phyloP scores from a whole-genome alignment of 1,284 basidiomycete genomes.

The Megacollybia platyphylla region DNA sequence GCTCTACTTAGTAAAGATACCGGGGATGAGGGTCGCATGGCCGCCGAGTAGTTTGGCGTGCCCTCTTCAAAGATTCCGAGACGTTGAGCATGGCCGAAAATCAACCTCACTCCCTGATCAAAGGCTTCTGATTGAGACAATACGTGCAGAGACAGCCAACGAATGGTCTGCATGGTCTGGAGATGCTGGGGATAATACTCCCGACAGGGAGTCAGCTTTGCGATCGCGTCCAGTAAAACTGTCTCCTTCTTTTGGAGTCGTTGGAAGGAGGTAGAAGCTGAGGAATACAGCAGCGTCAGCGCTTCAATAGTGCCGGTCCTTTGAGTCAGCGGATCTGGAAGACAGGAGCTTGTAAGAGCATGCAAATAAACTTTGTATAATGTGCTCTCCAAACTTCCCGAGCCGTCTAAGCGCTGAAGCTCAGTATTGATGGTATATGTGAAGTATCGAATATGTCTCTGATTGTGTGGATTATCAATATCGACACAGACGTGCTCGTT shows the following conservation, averaged over 20 bases:
- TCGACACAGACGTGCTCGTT: constrained; percentile 15
- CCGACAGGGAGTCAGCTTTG: constrained; percentile 19
- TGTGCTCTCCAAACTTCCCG: constrained; percentile 17
- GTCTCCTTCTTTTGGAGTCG: constrained; percentile 15
- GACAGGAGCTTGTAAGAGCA: constrained; percentile 24
- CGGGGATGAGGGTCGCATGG: not conserved
- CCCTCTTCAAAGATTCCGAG: constrained; percentile 9
- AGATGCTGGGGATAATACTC: constrained; percentile 26
- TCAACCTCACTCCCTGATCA: constrained; percentile 4
- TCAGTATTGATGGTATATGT: constrained; percentile 24
- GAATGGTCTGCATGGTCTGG: constrained; percentile 22
- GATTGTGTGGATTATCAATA: not conserved
- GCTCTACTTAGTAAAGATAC: not conserved
- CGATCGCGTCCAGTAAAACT: constrained; percentile 19
- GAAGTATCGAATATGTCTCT: constrained; percentile 13
- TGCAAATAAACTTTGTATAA: constrained; percentile 31
- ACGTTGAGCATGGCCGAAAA: constrained; percentile 10
- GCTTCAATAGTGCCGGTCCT: constrained; percentile 34
- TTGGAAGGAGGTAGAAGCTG: constrained; percentile 24
- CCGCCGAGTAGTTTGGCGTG: not conserved
- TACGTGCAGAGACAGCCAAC: constrained; percentile 17
- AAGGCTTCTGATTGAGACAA: constrained; percentile 16
- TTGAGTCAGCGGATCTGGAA: constrained; percentile 30
- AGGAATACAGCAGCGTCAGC: constrained; percentile 21
- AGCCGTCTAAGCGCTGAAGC: constrained; percentile 23